Evolutionary conservation across 2,329 filamentous ascomycete species (phyloP).

Genomic region (Neopestalotiopsis sp.): DNA sequence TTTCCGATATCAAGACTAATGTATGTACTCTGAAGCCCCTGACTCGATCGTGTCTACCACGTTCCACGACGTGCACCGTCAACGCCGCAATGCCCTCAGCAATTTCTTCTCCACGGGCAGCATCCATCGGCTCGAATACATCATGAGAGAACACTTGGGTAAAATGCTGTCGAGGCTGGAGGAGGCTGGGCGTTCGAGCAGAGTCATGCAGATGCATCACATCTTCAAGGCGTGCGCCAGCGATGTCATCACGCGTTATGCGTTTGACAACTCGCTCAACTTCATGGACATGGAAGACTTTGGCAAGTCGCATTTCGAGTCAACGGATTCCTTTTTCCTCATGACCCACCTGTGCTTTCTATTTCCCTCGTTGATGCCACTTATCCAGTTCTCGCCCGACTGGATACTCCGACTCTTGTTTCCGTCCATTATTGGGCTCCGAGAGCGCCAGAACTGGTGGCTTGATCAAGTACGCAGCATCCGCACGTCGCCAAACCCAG

Average conservation of each 20-base stretch:
- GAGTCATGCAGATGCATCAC: neutral
- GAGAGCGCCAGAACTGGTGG: too few relatives aligned
- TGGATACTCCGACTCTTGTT: too few relatives aligned
- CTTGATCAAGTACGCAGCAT: neutral
- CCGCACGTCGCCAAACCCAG: neutral
- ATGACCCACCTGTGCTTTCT: neutral
- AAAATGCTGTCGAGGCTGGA: neutral
- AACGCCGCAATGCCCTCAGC: constrained; percentile 1
- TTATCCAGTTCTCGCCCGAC: too few relatives aligned
- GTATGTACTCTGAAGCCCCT: neutral
- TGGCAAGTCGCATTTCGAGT: neutral
- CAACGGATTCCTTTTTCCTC: neutral
- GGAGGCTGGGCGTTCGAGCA: neutral
- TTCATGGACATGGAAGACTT: neutral
- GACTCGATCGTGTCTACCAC: constrained; percentile 7
- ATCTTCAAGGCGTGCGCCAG: neutral
- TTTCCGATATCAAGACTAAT: too few relatives aligned
- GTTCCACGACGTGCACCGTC: constrained; percentile 19
- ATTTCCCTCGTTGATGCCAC: too few relatives aligned
- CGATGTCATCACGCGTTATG: neutral
- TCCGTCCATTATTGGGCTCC: too few relatives aligned
- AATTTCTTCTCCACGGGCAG: neutral
- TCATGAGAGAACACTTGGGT: neutral
- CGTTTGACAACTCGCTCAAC: neutral
- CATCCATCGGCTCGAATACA: neutral